Conservation (phyloP, 345 rosid species). For the Diplotaxis tenuifolia region DNA sequence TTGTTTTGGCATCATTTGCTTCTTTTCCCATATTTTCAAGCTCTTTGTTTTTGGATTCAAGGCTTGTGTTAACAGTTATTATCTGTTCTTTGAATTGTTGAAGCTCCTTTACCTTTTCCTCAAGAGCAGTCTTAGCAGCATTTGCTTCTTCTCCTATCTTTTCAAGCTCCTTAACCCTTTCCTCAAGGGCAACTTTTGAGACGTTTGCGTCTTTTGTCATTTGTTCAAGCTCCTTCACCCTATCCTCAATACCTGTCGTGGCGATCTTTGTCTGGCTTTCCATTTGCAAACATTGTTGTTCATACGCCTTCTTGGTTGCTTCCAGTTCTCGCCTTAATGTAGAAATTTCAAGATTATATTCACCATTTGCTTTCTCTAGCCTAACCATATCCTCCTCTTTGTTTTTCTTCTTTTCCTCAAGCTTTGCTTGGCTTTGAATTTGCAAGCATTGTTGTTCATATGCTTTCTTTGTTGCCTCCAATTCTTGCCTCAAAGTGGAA, state of each 20-base stretch:
- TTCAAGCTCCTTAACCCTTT: conserved; percentile 52
- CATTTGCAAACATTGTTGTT: conserved; percentile 47
- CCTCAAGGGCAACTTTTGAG: conserved; percentile 43
- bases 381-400: conserved; percentile 42
- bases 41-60: conserved; percentile 45
- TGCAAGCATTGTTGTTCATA: conserved; percentile 48
- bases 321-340: conserved; percentile 53
- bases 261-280: conserved; percentile 54
- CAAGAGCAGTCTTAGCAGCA: conserved; percentile 45
- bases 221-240: conserved; percentile 53
- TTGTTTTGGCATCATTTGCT: conserved; percentile 39
- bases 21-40: conserved; percentile 56
- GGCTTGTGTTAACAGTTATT: conserved; percentile 35
- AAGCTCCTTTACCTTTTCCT: conserved; percentile 28
- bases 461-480: conserved; percentile 48
- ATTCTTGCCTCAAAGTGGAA: conserved; percentile 44
- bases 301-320: conserved; percentile 45
- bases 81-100: conserved; percentile 43
- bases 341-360: conserved; percentile 36
- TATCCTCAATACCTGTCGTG: conserved; percentile 39
- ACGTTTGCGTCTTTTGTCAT: conserved; percentile 53
- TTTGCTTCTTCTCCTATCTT: conserved; percentile 53
- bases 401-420: conserved; percentile 30
- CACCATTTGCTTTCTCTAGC: conserved; percentile 39
- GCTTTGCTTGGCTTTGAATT: conserved; percentile 54